Evolutionary conservation across 257 asterid species (phyloP), one percentile per base, ranked within the genome.

Genomic region (Scutellaria minor): DNA sequence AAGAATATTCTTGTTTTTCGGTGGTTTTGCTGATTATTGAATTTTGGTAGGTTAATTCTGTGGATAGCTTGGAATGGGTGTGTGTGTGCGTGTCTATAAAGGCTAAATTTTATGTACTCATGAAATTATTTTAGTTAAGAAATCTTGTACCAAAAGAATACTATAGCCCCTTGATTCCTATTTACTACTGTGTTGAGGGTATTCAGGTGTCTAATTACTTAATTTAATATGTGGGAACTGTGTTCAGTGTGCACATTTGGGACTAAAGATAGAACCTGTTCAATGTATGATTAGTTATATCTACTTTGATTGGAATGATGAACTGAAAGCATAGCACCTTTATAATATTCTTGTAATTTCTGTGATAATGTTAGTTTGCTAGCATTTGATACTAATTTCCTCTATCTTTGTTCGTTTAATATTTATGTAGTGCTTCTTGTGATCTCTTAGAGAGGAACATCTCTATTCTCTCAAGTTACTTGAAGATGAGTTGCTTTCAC

Each of bases 11-110:
- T 20, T 22, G 41, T 3, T 22, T 70, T 31, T 15, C 15, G 35
- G 15, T 71, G 53, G 39, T 42, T 62, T 50, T 62, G 76, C 71
- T 76, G 22, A 59, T 45, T 70, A 39, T 7, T 27, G 57, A 63
- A 35, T 61, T 45, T 12, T 40, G 58, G 50, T 68, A n/a, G 53
- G 37, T 69, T 39, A 6, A 6, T 47, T 68, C 10, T 71, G 22
- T 37, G 47, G 64, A 12, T 53, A 44, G 46, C 56, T 35, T 47
- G 64, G 31, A 54, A 14, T 35, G 48, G 31, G 50, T 1, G 22
- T 12, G 48, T 20, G 41, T 1, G 37, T 2, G 3, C 37, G 48
- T 51, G 6, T 9, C 7, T 20, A 52, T 4, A 57, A 27, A 20
- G 44, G 61, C 51, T 4, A 57, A 44, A 12, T 35, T 56, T 55